A percentile compares a stretch with the other conserved stretches of the same genome.
phyloP scores from a whole-genome alignment of 2,329 filamentous ascomycete genomes.

The Fusarium equiseti region DNA sequence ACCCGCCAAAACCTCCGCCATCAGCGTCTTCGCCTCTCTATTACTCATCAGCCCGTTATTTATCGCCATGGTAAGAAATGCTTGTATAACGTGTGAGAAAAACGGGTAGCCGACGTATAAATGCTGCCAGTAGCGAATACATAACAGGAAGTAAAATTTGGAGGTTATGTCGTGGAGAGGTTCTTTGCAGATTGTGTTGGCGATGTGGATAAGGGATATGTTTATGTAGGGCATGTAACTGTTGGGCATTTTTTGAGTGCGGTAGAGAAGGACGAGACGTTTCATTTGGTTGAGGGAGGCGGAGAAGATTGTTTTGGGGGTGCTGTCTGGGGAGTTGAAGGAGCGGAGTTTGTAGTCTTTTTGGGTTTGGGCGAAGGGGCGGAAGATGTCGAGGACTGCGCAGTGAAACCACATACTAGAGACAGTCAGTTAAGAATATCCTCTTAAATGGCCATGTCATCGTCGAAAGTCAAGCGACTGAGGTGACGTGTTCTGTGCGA shows the following conservation, averaged over 20 bases:
- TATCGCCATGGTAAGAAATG: slow-evolving; percentile 6
- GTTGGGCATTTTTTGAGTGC: not conserved
- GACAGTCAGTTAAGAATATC: not conserved
- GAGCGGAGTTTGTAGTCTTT: not conserved
- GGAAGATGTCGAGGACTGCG: slow-evolving; percentile 3
- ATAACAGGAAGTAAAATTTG: not conserved
- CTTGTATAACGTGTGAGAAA: not conserved
- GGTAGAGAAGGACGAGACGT: not conserved
- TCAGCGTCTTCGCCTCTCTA: not conserved
- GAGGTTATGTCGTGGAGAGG: rapidly evolving
- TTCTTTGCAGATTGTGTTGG: slow-evolving; percentile 9
- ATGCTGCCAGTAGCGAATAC: slow-evolving; percentile 4
- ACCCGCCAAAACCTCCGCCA: not conserved
- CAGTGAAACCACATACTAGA: slow-evolving; percentile 10
- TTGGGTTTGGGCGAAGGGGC: not conserved
- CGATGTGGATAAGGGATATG: slow-evolving; percentile 11
- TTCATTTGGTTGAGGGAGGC: slow-evolving; percentile 10
- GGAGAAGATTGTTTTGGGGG: not conserved
- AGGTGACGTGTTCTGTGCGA: too few relatives aligned
- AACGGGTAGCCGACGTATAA: not conserved
- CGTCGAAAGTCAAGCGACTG: too few relatives aligned
- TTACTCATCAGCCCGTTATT: not conserved
- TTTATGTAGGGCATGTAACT: slow-evolving; percentile 18
- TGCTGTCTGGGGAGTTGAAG: not conserved
- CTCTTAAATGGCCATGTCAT: too few relatives aligned